Conservation (phyloP, 441 rosid species). For the Aleurites moluccanus region DNA sequence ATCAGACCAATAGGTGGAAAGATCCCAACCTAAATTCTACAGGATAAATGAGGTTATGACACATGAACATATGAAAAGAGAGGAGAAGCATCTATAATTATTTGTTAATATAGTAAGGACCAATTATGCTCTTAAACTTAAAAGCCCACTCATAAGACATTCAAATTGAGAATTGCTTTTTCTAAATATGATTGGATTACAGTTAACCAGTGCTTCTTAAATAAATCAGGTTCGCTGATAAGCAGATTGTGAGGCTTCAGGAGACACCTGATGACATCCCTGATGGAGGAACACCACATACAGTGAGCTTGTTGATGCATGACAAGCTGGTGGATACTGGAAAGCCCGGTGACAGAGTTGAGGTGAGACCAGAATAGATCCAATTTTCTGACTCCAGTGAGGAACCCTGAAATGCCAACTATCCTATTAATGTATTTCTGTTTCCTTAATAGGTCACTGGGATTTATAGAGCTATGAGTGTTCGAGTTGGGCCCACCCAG, state of each 20-base stretch:
- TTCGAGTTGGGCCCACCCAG: conserved; percentile 77
- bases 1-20: neutral
- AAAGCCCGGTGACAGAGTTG: conserved; percentile 97
- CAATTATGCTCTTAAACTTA: neutral
- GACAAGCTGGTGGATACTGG: conserved; percentile 92
- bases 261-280: conserved; percentile 98
- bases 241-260: conserved; percentile 98
- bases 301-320: conserved; percentile 95
- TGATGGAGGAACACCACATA: conserved; percentile 97
- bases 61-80: neutral
- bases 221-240: conserved; percentile 80
- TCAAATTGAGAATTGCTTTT: neutral
- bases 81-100: neutral
- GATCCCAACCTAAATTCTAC: neutral
- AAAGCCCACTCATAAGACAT: neutral
- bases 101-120: neutral
- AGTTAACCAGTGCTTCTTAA: neutral
- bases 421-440: conserved; percentile 14
- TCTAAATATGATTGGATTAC: conserved; percentile 12
- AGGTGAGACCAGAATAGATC: conserved; percentile 43
- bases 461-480: conserved; percentile 94
- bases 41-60: neutral
- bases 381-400: neutral
- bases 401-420: neutral
- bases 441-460: conserved; percentile 68